Percentiles rank a stretch among this genome's conserved stretches.
Conservation (phyloP, 2,329 filamentous ascomycete species). For the Verticillium albo-atrum region DNA sequence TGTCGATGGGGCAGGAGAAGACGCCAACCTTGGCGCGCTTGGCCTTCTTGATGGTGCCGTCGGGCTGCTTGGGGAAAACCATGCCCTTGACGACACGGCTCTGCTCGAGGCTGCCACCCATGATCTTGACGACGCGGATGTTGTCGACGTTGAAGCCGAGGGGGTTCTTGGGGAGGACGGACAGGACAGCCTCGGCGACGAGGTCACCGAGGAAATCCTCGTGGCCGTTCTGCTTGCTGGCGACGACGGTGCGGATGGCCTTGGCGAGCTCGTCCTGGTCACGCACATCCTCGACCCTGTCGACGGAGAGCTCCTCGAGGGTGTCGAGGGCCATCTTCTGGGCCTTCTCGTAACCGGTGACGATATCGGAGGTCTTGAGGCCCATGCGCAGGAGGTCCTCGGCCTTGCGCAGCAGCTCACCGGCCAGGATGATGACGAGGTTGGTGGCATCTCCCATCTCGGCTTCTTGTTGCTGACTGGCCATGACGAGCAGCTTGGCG, state of each 20-base stretch:
- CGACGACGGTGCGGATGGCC: conserved; percentile 90
- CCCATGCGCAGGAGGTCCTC: conserved; percentile 96
- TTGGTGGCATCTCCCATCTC: conserved; percentile 99
- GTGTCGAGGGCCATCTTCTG: conserved; percentile 81
- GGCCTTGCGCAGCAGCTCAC: conserved; percentile 93
- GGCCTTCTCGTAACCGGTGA: conserved; percentile 91
- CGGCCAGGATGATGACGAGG: conserved; percentile 90
- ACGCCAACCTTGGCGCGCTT: conserved; percentile 93
- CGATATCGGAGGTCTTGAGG: conserved; percentile 96
- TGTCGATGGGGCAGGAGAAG: conserved; percentile 94
- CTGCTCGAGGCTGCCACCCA: conserved; percentile 94
- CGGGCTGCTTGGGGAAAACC: conserved; percentile 96
- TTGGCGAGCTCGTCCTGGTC: conserved; percentile 84
- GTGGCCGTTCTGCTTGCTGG: conserved; percentile 91
- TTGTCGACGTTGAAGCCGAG: conserved; percentile 98
- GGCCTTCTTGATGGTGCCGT: conserved; percentile 87
- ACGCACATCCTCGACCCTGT: conserved; percentile 81
- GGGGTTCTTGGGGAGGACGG: conserved; percentile 93
- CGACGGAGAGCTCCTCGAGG: conserved; percentile 84
- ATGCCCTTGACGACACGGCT: conserved; percentile 94
- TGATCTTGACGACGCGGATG: conserved; percentile 98
- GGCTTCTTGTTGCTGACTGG: conserved; percentile 95
- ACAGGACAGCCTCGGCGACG: conserved; percentile 79
- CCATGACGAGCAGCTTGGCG: conserved; percentile 97
- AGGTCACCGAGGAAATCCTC: conserved; percentile 84